Conservation (phyloP, 345 rosid species). For the Populus simonii region DNA sequence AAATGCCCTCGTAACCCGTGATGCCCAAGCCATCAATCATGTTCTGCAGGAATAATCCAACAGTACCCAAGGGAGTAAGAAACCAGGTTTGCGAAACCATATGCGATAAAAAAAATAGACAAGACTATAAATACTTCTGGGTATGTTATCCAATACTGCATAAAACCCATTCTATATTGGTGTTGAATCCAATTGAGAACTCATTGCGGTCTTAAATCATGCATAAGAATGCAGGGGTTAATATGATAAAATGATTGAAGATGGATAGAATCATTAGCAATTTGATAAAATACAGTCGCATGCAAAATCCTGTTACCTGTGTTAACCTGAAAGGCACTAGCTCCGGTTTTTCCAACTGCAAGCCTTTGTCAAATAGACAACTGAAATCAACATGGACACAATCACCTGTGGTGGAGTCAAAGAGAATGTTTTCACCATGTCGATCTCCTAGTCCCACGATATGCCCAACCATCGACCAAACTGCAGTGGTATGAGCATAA, state of each 20-base stretch:
- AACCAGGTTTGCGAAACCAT: background rate
- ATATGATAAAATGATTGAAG: background rate
- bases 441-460: constrained; percentile 96
- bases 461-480: constrained; percentile 99
- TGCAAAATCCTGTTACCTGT: constrained; percentile 47
- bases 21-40: constrained; percentile 98
- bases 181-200: background rate
- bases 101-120: background rate
- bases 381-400: constrained; percentile 99
- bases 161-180: background rate
- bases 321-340: constrained; percentile 96
- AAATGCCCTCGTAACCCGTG: constrained; percentile 92
- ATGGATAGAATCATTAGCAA: background rate
- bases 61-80: constrained; percentile 8
- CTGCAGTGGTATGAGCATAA: constrained; percentile 96
- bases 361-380: constrained; percentile 94
- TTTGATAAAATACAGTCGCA: background rate
- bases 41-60: constrained; percentile 52
- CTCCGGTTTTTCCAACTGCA: constrained; percentile 97
- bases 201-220: background rate
- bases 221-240: no score
- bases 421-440: constrained; percentile 97
- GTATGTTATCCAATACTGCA: background rate
- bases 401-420: constrained; percentile 97
- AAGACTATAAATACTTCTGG: background rate